Evolutionary conservation across 208 protist species (phyloP).

Genomic region (Porcisia hertigi): DNA sequence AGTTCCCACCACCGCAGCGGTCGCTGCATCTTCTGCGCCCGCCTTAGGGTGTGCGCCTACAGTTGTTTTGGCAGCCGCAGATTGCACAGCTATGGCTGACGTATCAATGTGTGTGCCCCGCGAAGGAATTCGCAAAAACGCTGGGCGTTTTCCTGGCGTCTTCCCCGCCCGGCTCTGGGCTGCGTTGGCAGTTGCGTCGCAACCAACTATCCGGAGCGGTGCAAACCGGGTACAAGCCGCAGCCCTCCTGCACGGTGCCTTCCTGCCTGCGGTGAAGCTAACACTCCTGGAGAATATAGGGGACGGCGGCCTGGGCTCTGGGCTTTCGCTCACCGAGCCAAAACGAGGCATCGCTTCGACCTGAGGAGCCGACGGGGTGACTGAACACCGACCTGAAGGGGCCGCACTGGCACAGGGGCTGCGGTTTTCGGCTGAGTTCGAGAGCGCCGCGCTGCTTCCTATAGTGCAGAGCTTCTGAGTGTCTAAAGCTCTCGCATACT

Average conservation of each 20-base stretch:
- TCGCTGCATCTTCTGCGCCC: not conserved
- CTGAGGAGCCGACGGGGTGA: not conserved
- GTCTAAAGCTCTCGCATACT: not conserved
- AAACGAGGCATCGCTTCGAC: not conserved
- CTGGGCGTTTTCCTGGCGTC: not conserved
- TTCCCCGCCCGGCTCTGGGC: too few species aligned
- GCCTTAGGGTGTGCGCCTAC: not conserved
- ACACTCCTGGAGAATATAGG: slow-evolving; percentile 2
- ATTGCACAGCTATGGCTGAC: not conserved
- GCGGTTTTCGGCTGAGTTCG: not conserved
- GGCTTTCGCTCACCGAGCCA: slow-evolving; percentile 15
- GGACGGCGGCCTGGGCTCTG: slow-evolving; percentile 24
- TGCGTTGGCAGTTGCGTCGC: not conserved
- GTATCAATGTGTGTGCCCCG: not conserved
- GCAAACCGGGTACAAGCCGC: too few species aligned
- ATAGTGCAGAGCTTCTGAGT: not conserved
- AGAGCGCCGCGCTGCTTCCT: not conserved
- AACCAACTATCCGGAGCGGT: not conserved
- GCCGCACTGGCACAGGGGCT: not conserved
- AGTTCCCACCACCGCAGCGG: not conserved
- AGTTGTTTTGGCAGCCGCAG: not conserved
- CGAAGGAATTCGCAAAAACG: not conserved
- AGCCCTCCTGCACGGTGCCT: too few species aligned
- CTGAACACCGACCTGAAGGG: not conserved
- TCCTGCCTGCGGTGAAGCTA: not conserved